Percentiles rank a stretch among this genome's conserved stretches.
Conservation (phyloP, 345 rosid species). For the Rhodamnia argentea region DNA sequence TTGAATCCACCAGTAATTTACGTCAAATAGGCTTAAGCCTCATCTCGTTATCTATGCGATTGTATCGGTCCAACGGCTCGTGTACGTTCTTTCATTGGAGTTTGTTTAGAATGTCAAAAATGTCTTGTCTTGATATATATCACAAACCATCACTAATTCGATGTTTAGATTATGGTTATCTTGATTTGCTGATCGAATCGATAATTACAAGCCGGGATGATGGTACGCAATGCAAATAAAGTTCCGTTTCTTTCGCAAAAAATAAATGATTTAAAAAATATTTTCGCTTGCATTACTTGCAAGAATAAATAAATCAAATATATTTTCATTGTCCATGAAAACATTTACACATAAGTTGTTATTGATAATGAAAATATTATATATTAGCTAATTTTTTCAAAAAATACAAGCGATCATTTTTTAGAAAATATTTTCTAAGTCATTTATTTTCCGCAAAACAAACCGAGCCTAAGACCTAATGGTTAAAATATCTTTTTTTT, state of each 20-base stretch:
- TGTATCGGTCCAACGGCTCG: background rate
- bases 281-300: too few species aligned
- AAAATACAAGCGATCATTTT: too few species aligned
- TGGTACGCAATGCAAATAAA: background rate
- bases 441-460: too few species aligned
- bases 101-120: background rate
- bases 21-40: background rate
- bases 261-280: too few species aligned
- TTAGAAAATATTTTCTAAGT: too few species aligned
- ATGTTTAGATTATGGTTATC: background rate
- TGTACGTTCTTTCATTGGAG: background rate
- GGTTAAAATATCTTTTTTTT: background rate
- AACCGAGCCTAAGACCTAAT: too few species aligned
- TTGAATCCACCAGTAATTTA: background rate
- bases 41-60: background rate
- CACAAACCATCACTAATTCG: background rate
- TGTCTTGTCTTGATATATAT: background rate
- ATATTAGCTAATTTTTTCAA: too few species aligned
- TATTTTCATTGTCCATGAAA: too few species aligned
- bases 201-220: background rate
- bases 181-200: background rate
- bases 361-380: too few species aligned
- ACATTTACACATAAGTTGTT: too few species aligned
- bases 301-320: too few species aligned
- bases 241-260: too few species aligned